Base-by-base conservation (phyloP, 75 land plant species). In the Isoetes taiwanensis region DNA sequence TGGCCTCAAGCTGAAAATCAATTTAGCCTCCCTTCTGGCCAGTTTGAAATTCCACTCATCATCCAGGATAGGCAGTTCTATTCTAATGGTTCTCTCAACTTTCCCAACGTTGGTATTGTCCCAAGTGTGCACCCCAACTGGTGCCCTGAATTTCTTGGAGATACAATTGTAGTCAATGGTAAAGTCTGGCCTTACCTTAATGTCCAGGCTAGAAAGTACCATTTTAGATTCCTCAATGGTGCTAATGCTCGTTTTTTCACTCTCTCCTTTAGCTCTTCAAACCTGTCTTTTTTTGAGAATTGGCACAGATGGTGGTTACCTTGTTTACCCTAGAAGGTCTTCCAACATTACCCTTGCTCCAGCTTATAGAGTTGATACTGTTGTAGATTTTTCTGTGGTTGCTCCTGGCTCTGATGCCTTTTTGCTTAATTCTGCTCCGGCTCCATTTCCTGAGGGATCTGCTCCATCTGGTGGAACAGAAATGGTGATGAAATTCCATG, bases 131-230 rank as follows among this genome's bases (percentile, higher is more conserved):
- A 62, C 33, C 59, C 64, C 2, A 10, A 16, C 34, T 62, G 64
- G 64, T 62, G 64, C 54, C 59, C 64, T 9, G 64, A 52, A 12
- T 62, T 48, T 30, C 32, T 5, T 20, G 64, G 64, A 2, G 64
- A 62, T 29, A 48, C 33, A 12, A 30, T 58, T 4, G 10, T 58
- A 20, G 60, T 58, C 3, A 58, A 58, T 35, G 60, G 60, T 9
- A 62, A 62, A 23, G 57, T 48, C 3, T 62, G 64, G 64, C 64
- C 64, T 28, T 62, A 62, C 58, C 59, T 62, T 20, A 17, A 62
- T 9, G 64, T 62, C 9, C 9, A 31, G 16, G 16, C 29, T 2
- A 2, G 17, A 20, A 17, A 11, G 3, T 62, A 62, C 58, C 3
- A 57, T 3, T 62, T 62, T 30, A 31, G 64, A 2, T 2, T 62